A percentile compares a stretch with the other conserved stretches of the same genome.
Evolutionary conservation across 106 monocot genomes (phyloP).

Genomic region (Iris macrosiphon): DNA sequence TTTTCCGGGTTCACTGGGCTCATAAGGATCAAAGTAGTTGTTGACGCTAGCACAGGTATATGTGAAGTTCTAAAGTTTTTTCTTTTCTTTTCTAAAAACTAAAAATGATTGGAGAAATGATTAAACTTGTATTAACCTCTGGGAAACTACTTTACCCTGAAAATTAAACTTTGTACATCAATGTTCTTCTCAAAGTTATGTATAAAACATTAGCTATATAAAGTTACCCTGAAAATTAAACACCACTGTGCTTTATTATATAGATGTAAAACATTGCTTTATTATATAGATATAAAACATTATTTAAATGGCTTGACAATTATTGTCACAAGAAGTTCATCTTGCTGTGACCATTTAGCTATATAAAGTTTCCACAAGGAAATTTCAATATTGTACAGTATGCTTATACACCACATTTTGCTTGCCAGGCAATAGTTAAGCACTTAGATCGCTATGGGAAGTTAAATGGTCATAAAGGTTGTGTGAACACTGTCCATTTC

Average conservation of each 20-base stretch:
- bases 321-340: neutral
- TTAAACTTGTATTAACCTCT: too few species aligned
- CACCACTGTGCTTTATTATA: too few species aligned
- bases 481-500: conserved; percentile 80
- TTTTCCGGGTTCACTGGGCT: too few species aligned
- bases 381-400: neutral
- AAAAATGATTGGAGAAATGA: too few species aligned
- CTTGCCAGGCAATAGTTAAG: conserved; percentile 46
- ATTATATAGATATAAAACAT: too few species aligned
- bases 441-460: conserved; percentile 49
- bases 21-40: too few species aligned
- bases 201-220: neutral
- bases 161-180: too few species aligned
- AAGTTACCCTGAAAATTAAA: neutral
- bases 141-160: too few species aligned
- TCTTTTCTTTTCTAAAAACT: too few species aligned
- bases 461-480: conserved; percentile 61
- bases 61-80: too few species aligned
- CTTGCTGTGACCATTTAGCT: neutral
- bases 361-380: neutral
- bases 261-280: too few species aligned
- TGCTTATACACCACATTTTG: neutral
- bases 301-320: neutral
- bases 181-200: neutral
- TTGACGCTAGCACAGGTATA: too few species aligned